Percentiles rank a stretch among this genome's conserved stretches.
These are phyloP conservation scores for Candida takata DNA, from an alignment of 805 yeast species.

Conservation along the genomic window DNA sequence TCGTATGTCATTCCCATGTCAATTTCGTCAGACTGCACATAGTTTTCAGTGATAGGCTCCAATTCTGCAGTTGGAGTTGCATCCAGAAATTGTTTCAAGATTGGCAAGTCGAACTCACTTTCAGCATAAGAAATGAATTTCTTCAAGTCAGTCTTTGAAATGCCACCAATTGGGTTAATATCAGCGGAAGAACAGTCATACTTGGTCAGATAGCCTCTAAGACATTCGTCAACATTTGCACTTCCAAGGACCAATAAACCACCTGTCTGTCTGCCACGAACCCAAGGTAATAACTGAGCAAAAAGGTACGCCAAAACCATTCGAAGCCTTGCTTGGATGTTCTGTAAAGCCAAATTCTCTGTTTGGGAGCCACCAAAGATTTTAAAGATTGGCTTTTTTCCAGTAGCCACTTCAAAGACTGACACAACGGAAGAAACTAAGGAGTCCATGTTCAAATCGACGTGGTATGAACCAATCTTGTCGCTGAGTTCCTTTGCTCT, in stretches of 20 bases:
- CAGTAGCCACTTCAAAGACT: conserved; percentile 84
- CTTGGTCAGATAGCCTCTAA: conserved; percentile 92
- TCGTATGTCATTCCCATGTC: conserved; percentile 99
- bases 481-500: conserved; percentile 75
- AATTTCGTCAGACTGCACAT: conserved; percentile 92
- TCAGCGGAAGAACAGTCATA: conserved; percentile 98
- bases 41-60: conserved; percentile 88
- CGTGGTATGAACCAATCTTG: conserved; percentile 81
- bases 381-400: conserved; percentile 80
- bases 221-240: conserved; percentile 95
- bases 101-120: conserved; percentile 61
- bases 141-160: conserved; percentile 89
- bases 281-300: conserved; percentile 96
- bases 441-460: conserved; percentile 86
- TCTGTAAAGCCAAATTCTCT: conserved; percentile 91
- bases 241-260: conserved; percentile 90
- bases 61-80: conserved; percentile 98
- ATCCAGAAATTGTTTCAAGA: conserved; percentile 66
- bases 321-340: conserved; percentile 91
- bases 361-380: conserved; percentile 89
- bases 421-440: conserved; percentile 67
- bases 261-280: conserved; percentile 56
- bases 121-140: conserved; percentile 79
- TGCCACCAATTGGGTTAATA: conserved; percentile 97
- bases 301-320: conserved; percentile 92